phyloP scores from a whole-genome alignment of 257 asterid species.

The Solanum acaule region DNA sequence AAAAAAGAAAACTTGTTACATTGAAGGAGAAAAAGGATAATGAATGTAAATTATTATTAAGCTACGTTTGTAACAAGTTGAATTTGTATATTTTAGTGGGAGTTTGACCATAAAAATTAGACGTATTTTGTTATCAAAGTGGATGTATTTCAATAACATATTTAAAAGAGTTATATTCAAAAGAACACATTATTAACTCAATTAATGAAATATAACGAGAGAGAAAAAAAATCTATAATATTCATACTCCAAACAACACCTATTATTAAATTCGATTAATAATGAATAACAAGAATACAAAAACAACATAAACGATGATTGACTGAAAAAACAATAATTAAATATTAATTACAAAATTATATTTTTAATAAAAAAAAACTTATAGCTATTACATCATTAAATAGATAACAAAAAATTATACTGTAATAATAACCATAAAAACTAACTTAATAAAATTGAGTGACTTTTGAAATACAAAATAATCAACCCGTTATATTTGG shows the following conservation, averaged over 20 bases:
- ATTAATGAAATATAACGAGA: neutral
- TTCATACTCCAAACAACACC: neutral
- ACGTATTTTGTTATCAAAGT: neutral
- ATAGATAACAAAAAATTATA: neutral
- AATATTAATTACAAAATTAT: no score
- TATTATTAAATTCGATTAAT: no score
- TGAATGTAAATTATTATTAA: neutral
- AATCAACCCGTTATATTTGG: neutral
- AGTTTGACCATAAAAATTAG: neutral
- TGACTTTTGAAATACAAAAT: no score
- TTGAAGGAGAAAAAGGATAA: neutral
- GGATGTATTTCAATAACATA: neutral
- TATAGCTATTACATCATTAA: neutral
- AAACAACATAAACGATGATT: neutral
- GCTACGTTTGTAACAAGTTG: neutral
- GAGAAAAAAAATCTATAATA: no score
- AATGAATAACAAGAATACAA: neutral
- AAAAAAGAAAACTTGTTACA: neutral
- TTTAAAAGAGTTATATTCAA: no score
- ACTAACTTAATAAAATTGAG: no score
- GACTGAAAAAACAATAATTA: neutral
- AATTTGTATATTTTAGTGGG: no score
- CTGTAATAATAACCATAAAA: no score
- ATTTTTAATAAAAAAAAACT: no score
- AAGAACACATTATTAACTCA: neutral